Evolutionary conservation across 768 basidiomycete species (phyloP).

Genomic region (Ramaria rubella): DNA sequence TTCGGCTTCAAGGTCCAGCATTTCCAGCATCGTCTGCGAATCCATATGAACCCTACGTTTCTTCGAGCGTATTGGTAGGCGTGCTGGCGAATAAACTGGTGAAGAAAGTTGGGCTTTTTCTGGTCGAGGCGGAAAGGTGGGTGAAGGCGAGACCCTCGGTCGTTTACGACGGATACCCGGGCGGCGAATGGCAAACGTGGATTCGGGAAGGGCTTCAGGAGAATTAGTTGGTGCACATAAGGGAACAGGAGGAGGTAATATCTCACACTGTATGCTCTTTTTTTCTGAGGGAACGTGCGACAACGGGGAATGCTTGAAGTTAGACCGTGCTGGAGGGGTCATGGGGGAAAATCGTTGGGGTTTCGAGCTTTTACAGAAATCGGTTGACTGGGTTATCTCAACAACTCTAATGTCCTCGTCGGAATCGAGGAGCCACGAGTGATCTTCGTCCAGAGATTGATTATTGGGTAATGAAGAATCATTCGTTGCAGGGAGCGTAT

Average conservation of each 20-base stretch:
- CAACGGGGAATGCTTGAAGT: background rate
- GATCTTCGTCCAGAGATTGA: background rate
- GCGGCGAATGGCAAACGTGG: slow-evolving; percentile 42
- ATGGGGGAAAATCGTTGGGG: background rate
- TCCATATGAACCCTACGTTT: background rate
- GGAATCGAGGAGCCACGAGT: slow-evolving; percentile 16
- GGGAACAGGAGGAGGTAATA: slow-evolving; percentile 31
- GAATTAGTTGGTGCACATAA: slow-evolving; percentile 5
- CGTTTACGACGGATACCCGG: slow-evolving; percentile 20
- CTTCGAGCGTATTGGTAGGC: background rate
- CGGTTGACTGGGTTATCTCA: background rate
- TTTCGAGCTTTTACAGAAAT: background rate
- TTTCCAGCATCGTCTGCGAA: slow-evolving; percentile 15
- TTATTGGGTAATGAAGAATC: background rate
- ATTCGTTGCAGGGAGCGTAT: background rate
- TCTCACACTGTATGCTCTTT: slow-evolving; percentile 12
- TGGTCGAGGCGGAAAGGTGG: background rate
- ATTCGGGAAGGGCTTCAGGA: slow-evolving; percentile 26
- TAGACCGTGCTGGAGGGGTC: background rate
- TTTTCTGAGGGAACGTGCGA: background rate
- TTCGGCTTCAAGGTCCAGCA: slow-evolving; percentile 63
- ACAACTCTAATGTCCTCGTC: slow-evolving; percentile 6
- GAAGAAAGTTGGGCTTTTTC: background rate
- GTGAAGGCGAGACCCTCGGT: background rate
- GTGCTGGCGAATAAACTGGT: slow-evolving; percentile 4